Evolutionary conservation across 1,139 yeast genomes (phyloP), one percentile per base, ranked within the genome.

Genomic region (Debaryomyces udenii): DNA sequence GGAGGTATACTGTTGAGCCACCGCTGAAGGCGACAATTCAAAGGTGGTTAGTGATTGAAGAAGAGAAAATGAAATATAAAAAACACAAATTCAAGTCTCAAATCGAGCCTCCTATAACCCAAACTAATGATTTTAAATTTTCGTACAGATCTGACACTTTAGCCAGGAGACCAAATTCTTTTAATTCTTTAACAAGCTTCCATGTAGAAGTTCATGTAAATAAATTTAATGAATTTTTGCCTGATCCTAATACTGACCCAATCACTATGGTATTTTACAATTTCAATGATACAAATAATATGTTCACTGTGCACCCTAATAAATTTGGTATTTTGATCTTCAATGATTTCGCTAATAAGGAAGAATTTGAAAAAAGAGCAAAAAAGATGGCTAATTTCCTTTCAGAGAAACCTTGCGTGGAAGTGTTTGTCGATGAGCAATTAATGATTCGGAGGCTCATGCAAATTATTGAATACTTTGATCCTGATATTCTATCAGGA

Each of bases 401-500:
- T 17, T 26, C 24, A n/a, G 31, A 26, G 7, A 23, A 30, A 13
- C 24, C 40, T 15, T 42, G 44, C 20, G 48, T 71, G 5, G 63
- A 65, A 31, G 37, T 56, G 1, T 80, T 77, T 43, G 65, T 64
- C 1, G 60, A 66, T 13, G 97, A 91, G 53, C 46, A 62, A 2
- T 78, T 70, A 4, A 69, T 86, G 78, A 56, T 90, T 3, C 66
- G 72, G 6, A 71, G 72, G 6, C 64, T 91, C 6, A 62, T 82
- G 0, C 68, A 73, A 1, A 46, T 85, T n/a, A 81, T 88, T 0
- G 74, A 80, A 20, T 51, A 66, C 2, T 72, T 80, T 40, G 98
- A 93, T 55, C 98, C 99, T 0, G 99, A 93, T 58, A 80, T 93
- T 29, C 57, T 94, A 6, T 74, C 89, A 0, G 98, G 98, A 0